Evolutionary conservation across 805 yeast species (phyloP).

Genomic region (Pichia cabralensis): DNA sequence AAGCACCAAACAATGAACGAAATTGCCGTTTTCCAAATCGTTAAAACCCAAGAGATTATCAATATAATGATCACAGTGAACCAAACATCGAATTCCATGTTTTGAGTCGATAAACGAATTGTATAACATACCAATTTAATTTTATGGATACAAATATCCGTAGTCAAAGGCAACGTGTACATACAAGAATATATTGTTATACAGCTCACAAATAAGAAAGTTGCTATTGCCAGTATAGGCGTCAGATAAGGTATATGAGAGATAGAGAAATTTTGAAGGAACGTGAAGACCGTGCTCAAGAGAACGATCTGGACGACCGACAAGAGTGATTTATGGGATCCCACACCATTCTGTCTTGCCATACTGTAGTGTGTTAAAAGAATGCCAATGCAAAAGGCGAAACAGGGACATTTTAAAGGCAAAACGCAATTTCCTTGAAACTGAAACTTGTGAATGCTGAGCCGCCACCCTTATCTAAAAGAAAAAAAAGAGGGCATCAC

Average conservation of each 20-base stretch:
- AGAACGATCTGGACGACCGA: background rate
- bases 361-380: no score
- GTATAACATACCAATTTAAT: no score
- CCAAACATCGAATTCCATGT: constrained; percentile 11
- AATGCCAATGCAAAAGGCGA: no score
- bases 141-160: background rate
- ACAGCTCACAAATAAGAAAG: background rate
- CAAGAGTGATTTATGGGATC: no score
- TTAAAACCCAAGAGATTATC: constrained; percentile 8
- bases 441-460: no score
- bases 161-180: background rate
- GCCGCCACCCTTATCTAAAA: no score
- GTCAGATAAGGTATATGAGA: no score
- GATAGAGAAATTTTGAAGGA: background rate
- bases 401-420: no score
- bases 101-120: no score
- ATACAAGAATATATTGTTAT: constrained; percentile 1
- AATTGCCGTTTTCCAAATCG: constrained; percentile 5
- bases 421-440: no score
- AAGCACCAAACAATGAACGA: constrained; percentile 8
- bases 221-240: background rate
- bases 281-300: background rate
- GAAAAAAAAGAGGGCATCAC: no score
- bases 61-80: constrained; percentile 3
- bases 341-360: no score